Evolutionary conservation across 495 filamentous ascomycete genomes (phyloP).

Genomic region (Amphirosellinia nigrospora): DNA sequence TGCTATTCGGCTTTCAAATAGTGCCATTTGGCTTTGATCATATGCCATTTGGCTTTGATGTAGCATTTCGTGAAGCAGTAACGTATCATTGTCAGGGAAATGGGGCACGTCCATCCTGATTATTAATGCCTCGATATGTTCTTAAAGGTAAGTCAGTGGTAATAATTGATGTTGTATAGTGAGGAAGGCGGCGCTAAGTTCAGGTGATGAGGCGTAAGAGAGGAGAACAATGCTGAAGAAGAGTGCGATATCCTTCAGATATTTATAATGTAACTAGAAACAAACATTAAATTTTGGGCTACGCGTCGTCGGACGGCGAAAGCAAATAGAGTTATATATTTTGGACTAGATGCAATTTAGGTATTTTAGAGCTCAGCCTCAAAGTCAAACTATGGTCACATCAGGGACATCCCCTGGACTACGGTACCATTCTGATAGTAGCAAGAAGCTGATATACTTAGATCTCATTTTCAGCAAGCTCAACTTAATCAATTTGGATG

Average conservation of each 20-base stretch:
- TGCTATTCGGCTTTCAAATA: no score
- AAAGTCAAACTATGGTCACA: background rate
- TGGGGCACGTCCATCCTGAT: background rate
- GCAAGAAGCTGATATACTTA: conserved; percentile 84
- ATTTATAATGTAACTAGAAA: background rate
- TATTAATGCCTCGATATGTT: no score
- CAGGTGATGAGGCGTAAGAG: background rate
- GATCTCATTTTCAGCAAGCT: conserved; percentile 81
- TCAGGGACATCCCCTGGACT: background rate
- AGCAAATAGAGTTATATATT: background rate
- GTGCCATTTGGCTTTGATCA: no score
- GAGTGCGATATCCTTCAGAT: background rate
- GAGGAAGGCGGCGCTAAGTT: background rate
- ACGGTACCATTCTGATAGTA: conserved; percentile 62
- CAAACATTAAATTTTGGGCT: background rate
- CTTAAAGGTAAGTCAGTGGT: background rate
- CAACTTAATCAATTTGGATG: conserved; percentile 64
- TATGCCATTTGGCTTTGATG: no score
- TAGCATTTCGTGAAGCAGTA: no score
- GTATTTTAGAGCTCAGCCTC: background rate
- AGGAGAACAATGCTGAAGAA: background rate
- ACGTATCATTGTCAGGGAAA: no score
- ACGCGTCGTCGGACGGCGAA: background rate
- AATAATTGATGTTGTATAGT: background rate
- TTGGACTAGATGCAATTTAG: background rate